Evolutionary conservation across 2,329 filamentous ascomycete genomes (phyloP), one percentile per base, ranked within the genome.

Genomic region (Cucurbitaria berberidis): DNA sequence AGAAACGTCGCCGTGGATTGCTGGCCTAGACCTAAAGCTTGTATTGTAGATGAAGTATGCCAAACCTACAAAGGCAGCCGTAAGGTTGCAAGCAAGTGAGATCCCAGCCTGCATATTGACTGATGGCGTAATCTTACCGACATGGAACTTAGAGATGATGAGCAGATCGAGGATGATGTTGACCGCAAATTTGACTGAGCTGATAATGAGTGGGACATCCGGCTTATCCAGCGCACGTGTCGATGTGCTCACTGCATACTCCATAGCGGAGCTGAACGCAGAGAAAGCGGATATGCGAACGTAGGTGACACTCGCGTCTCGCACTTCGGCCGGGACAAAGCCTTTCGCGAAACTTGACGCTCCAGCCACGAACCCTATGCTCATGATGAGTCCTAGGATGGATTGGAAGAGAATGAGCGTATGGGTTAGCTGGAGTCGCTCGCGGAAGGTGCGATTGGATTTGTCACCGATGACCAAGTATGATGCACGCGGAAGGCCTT

Each of bases 381-480:
- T 88, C 75, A 90, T 77, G 21, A 88, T 70, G 0, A 84, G 53
- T 0, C 87, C 86, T 0, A 89, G 74, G 0, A 82, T 34, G 0
- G 78, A 68, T 64, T 90, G 88, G 43, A 80, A 74, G 2, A 76
- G 35, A 39, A 84, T 79, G 40, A 84, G 76, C 0, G 87, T 90
- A 55, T 89, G 81, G 0, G 87, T 80, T 1, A 90, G 79, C 3
- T 79, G 74, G 1, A 90, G 73, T 0, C 88, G 80, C 13, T 82
- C 77, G 0, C 73, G 53, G 0, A 81, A 68, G 0, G 77, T 76
- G 1, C 86, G 80, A 0, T 81, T 84, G 0, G 82, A 73, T 24
- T 80, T 81, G 70, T 91, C 86, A 7, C 86, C 87, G 51, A 91
- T 89, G 51, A 89, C 81, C 5, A 86, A 78, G 84, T 86, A 91